Evolutionary conservation across 805 yeast genomes (phyloP), one percentile per base, ranked within the genome.

Genomic region (Tetrapisispora pingtungensis): DNA sequence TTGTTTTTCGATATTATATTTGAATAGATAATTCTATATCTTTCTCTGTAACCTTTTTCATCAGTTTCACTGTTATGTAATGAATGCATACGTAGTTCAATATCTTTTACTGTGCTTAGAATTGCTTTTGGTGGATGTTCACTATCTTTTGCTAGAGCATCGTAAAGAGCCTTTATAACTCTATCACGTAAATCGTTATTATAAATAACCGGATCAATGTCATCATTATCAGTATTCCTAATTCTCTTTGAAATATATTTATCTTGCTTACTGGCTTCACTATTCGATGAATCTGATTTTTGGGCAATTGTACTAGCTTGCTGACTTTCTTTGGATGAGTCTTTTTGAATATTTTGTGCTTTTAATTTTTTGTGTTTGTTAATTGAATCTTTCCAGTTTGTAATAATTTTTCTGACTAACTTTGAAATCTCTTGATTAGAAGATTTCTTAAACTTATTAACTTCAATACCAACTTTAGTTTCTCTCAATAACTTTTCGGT

Each of bases 381-480:
- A 14, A 90, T 95, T 42, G 80, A 80, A 50, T 90, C 97, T 59
- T 87, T 87, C 98, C 98, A 93, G 32, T 73, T 70, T 53, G 78
- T 76, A 55, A 93, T 88, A 68, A 89, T 84, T 53, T 77, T 78
- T 62, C 84, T 85, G 32, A 90, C 97, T 34, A 84, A 66, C 2
- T 72, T 65, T 12, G 81, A 70, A 38, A 93, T 64, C 53, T 88
- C 94, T 19, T 74, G 49, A 62, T 84, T 85, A 27, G 66, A 58
- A 39, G 80, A 78, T 8, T 84, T 67, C 51, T 95, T 78, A 56
- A 84, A 78, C 64, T 86, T 88, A 68, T 93, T 93, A 35, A 93
- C 97, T 8, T 89, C 90, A 15, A 93, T 90, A 51, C 98, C 98
- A n/a, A 93, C 90, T 63, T 87, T 88, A 8, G 98, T 93, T 57